phyloP scores from a whole-genome alignment of 352 stramenopile species.

The Globisporangium radiosum region DNA sequence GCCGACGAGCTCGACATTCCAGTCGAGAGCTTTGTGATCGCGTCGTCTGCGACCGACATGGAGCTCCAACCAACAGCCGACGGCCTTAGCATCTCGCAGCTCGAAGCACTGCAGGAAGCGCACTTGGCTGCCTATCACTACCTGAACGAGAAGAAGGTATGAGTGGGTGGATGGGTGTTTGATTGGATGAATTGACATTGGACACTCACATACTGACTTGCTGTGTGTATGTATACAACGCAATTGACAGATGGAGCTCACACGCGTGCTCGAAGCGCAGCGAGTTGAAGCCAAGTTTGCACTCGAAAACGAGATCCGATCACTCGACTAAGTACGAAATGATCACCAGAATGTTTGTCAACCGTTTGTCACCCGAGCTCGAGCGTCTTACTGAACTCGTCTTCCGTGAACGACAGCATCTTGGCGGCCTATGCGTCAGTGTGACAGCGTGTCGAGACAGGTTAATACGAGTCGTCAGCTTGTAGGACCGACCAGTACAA shows the following conservation, averaged over 20 bases:
- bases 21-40: constrained; percentile 70
- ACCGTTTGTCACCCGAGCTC: constrained; percentile 33
- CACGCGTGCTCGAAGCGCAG: constrained; percentile 66
- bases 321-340: background rate
- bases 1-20: constrained; percentile 65
- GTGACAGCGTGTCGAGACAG: too few species aligned
- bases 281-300: constrained; percentile 60
- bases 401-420: constrained; percentile 82
- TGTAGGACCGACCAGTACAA: too few species aligned
- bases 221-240: background rate
- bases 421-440: constrained; percentile 45
- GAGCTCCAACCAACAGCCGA: constrained; percentile 34
- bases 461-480: too few species aligned
- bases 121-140: constrained; percentile 78
- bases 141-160: constrained; percentile 79
- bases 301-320: constrained; percentile 51
- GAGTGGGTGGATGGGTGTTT: background rate
- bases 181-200: background rate
- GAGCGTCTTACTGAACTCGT: constrained; percentile 77
- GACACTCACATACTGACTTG: constrained; percentile 4
- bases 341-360: background rate
- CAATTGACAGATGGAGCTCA: constrained; percentile 53
- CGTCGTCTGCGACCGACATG: constrained; percentile 37
- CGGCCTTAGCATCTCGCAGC: constrained; percentile 74
- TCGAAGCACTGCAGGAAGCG: constrained; percentile 77